Percentiles rank a stretch among this genome's conserved stretches.
Conservation (phyloP, 257 asterid genomes). For the Solanum phureja region DNA sequence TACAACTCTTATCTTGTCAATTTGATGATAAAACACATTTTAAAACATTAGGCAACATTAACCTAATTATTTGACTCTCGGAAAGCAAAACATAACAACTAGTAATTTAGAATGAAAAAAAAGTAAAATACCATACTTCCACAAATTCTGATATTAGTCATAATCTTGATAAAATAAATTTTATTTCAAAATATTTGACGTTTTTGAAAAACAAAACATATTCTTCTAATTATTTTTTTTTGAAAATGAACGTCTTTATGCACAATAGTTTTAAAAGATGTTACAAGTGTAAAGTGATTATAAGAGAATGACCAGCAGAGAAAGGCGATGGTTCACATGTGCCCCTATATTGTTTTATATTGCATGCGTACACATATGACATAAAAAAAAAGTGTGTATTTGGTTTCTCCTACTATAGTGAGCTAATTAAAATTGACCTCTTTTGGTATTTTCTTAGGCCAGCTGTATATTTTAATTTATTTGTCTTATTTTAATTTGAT, state of each 20-base stretch:
- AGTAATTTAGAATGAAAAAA: neutral
- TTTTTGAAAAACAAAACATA: neutral
- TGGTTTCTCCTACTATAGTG: neutral
- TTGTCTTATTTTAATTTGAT: too few relatives aligned
- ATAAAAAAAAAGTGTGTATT: neutral
- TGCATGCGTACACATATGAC: neutral
- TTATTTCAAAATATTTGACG: neutral
- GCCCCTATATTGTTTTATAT: neutral
- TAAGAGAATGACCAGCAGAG: neutral
- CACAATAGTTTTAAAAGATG: neutral
- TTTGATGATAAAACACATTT: too few relatives aligned
- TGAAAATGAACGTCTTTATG: neutral
- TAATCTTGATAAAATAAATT: neutral
- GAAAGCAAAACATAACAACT: neutral
- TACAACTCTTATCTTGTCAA: neutral
- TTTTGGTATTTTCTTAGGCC: neutral
- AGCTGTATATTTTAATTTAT: neutral
- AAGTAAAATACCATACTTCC: neutral
- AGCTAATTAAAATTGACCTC: neutral
- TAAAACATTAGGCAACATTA: neutral
- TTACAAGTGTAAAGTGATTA: neutral
- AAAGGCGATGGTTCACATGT: neutral
- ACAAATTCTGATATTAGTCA: neutral
- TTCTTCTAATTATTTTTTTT: neutral
- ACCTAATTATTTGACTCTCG: neutral